Evolutionary conservation across 2,329 filamentous ascomycete species (phyloP), one percentile per base, ranked within the genome.

Genomic region (Sclerotinia trifoliorum): DNA sequence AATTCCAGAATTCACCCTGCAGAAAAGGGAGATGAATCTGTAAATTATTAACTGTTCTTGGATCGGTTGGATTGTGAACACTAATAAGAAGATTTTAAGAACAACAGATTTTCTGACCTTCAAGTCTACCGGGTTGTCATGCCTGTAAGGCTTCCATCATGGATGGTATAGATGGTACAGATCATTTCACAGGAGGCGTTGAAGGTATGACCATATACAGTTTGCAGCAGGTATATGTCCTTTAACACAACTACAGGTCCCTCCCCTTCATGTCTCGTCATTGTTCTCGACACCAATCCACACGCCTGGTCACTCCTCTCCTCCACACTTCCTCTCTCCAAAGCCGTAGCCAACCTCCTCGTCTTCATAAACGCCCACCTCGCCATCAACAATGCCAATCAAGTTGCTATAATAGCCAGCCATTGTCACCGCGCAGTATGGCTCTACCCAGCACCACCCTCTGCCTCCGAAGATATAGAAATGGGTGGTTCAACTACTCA

Each of bases 291-390:
- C 82, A 97, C 94, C 35, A 99, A 99, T 78, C 95, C 95, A 2
- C 91, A 94, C 74, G 94, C 95, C 74, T 97, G 95, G 95, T 88
- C 92, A 8, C 84, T 92, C 70, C 86, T 98, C 56, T 84, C 89
- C 70, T 81, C 87, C 68, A 86, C 86, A 44, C 88, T 98, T 10
- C 88, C 94, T 39, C 86, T 99, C 70, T 91, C 91, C 62, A 90
- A 90, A 76, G 93, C 93, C 70, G 84, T 99, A 70, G 92, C 94
- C 70, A 90, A 94, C 80, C 86, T 98, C 71, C 89, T 98, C 76
- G 90, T 99, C 82, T 98, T 97, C 81, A 89, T 97, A 81, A 98
- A 99, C 79, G 93, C 94, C 67, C 96, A 99, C 78, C 86, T 99
- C 44, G 93, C 95, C 73, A 94, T 94, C 78, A 96, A 94, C 80